phyloP scores from a whole-genome alignment of 1,139 yeast genomes.

The Trichomonascaceae sp. region DNA sequence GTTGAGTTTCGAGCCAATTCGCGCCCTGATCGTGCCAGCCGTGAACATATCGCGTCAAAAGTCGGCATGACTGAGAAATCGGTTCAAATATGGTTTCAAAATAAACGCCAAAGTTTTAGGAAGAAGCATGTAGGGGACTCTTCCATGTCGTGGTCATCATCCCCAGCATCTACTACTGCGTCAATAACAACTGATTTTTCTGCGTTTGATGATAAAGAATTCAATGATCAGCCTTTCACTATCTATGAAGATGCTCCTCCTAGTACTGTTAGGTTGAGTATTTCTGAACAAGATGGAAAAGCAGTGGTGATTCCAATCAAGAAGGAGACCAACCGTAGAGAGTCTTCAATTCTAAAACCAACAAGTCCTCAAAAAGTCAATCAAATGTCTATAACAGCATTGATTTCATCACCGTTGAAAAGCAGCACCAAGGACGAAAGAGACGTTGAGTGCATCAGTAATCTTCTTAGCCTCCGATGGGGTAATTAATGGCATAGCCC shows the following conservation, averaged over 20 bases:
- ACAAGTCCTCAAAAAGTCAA: constrained; percentile 4
- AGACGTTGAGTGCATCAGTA: constrained; percentile 30
- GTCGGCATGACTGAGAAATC: constrained; percentile 96
- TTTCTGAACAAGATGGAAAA: constrained; percentile 10
- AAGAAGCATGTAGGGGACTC: constrained; percentile 33
- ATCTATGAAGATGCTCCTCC: constrained; percentile 1
- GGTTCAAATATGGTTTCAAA: constrained; percentile 97
- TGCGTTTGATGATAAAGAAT: background rate
- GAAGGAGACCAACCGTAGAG: background rate
- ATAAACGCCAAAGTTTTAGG: constrained; percentile 79
- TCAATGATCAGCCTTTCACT: background rate
- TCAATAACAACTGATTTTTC: background rate
- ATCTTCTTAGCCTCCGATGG: constrained; percentile 26
- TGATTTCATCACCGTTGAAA: constrained; percentile 5
- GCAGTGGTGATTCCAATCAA: constrained; percentile 7
- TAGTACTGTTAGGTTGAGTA: background rate
- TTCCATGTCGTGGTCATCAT: background rate
- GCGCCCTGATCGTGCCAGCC: constrained; percentile 73
- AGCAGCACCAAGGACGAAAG: constrained; percentile 7
- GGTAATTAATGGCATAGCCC: constrained; percentile 10
- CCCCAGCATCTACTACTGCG: background rate
- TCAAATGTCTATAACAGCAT: constrained; percentile 8
- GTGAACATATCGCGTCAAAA: constrained; percentile 67
- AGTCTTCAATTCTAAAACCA: background rate
- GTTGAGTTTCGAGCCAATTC: constrained; percentile 67